Percentiles rank a stretch among this genome's conserved stretches.
phyloP scores from a whole-genome alignment of 169 alveolate genomes.

The Plasmodium sp. region DNA sequence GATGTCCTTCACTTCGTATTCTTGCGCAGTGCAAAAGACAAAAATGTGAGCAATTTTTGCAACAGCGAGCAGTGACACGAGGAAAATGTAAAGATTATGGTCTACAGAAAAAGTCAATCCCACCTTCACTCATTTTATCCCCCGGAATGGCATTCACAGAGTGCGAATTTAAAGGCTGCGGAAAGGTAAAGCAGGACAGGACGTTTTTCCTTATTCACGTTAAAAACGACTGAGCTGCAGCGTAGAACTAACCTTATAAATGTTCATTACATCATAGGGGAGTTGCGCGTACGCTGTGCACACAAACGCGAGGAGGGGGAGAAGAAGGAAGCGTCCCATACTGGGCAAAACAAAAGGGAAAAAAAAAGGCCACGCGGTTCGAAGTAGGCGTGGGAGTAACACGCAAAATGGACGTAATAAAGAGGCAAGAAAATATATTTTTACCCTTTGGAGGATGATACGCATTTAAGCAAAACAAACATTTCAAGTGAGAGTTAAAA shows the following conservation, averaged over 20 bases:
- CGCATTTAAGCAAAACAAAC: background rate
- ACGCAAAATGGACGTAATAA: background rate
- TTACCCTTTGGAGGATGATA: background rate
- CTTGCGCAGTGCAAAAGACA: background rate
- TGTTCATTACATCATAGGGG: conserved; percentile 61
- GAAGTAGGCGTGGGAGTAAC: background rate
- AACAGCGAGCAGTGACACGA: background rate
- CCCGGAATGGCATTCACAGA: conserved; percentile 73
- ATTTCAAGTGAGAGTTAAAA: background rate
- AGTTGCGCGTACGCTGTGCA: conserved; percentile 44
- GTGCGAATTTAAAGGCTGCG: conserved; percentile 45
- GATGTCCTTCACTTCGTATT: conserved; percentile 32
- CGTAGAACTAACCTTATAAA: conserved; percentile 50
- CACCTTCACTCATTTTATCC: conserved; percentile 45
- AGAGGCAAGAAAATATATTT: background rate
- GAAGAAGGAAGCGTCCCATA: background rate
- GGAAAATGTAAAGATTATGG: background rate
- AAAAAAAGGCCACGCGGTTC: background rate
- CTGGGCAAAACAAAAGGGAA: background rate
- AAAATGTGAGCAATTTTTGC: background rate
- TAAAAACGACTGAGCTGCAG: background rate
- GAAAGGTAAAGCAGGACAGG: background rate
- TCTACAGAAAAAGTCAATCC: background rate
- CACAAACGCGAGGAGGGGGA: background rate
- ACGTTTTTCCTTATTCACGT: background rate